A percentile compares a stretch with the other conserved stretches of the same genome.
Evolutionary conservation across 495 filamentous ascomycete genomes (phyloP).

Genomic region (Clavariopsis aquatica): DNA sequence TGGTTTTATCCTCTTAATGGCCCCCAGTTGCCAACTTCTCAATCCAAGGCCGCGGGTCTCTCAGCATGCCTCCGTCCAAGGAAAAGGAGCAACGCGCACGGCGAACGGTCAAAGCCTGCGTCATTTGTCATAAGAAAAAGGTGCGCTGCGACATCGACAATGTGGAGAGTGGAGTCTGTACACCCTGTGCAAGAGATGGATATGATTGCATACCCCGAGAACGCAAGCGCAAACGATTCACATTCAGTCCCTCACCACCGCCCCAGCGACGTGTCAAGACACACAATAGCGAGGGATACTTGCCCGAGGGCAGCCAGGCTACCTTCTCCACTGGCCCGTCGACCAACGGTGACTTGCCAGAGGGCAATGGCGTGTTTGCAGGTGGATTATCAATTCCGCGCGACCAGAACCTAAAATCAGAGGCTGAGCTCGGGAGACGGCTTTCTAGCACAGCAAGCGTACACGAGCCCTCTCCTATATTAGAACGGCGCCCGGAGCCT

Average conservation of each 20-base stretch:
- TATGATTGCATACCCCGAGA: conserved; percentile 37
- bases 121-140: conserved; percentile 40
- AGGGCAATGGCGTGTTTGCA: conserved; percentile 1
- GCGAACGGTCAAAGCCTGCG: conserved; percentile 35
- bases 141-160: conserved; percentile 35
- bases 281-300: background rate
- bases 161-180: conserved; percentile 20
- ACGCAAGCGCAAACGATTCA: conserved; percentile 34
- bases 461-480: conserved; percentile 14
- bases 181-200: conserved; percentile 32
- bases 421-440: conserved; percentile 14
- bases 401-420: conserved; percentile 16
- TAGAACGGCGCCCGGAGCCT: conserved; percentile 14
- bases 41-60: background rate
- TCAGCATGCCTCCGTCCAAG: background rate
- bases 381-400: conserved; percentile 2
- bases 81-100: conserved; percentile 17
- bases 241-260: conserved; percentile 29
- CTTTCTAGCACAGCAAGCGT: conserved; percentile 6
- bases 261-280: conserved; percentile 11
- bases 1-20: background rate
- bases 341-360: conserved; percentile 1
- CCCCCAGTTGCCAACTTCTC: background rate
- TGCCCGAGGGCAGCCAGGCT: background rate
- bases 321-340: background rate